Conservation (phyloP, 345 rosid species). For the Salix caprea region DNA sequence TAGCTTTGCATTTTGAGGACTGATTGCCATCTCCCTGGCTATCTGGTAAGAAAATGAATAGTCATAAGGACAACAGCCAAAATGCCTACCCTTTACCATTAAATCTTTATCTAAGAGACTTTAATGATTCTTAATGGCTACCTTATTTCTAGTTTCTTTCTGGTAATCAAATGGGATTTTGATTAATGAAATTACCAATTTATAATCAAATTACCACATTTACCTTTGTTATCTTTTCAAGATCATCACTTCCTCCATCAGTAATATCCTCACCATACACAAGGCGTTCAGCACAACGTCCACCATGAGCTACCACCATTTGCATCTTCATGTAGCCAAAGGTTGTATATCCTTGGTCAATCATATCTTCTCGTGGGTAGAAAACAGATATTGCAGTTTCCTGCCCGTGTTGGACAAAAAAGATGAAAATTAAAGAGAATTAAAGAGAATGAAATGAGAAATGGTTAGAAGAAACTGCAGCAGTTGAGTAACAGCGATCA, state of each 20-base stretch:
- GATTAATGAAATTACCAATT: too few relatives aligned
- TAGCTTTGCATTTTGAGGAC: constrained; percentile 81
- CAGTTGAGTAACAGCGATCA: not conserved
- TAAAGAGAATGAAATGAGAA: not conserved
- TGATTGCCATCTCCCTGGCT: constrained; percentile 96
- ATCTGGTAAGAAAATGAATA: constrained; percentile 45
- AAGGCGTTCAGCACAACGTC: constrained; percentile 84
- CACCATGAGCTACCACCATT: constrained; percentile 98
- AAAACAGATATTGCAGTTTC: constrained; percentile 94
- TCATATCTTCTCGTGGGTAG: constrained; percentile 92
- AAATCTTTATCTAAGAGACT: not conserved
- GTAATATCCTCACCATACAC: constrained; percentile 82
- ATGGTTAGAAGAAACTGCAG: not conserved
- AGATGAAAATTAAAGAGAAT: not conserved
- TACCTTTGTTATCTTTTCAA: constrained; percentile 89
- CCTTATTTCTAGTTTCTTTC: not conserved
- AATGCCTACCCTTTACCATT: not conserved
- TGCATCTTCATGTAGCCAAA: constrained; percentile 99
- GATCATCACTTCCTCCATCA: constrained; percentile 93
- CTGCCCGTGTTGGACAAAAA: constrained; percentile 29
- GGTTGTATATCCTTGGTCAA: constrained; percentile 93
- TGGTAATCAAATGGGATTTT: not conserved
- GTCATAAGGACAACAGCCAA: not conserved
- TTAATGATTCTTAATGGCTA: not conserved
- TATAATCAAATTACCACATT: not conserved